Evolutionary conservation across 345 rosid species (phyloP).

Genomic region (Raphanus raphanistrum): DNA sequence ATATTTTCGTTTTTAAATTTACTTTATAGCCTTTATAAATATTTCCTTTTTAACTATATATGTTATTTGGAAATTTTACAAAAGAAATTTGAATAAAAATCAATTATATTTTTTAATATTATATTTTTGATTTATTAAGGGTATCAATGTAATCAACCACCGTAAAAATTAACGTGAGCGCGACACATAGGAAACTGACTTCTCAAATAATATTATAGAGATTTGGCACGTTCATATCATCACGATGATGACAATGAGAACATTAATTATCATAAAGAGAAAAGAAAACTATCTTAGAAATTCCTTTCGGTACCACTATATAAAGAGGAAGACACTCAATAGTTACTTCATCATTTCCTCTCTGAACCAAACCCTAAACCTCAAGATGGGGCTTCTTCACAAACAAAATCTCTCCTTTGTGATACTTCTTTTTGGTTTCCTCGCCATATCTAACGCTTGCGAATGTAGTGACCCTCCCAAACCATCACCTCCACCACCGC

Average conservation of each 20-base stretch:
- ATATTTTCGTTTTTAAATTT: too few relatives aligned
- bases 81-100: too few relatives aligned
- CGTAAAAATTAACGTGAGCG: too few relatives aligned
- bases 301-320: conserved; percentile 9
- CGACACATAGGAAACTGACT: too few relatives aligned
- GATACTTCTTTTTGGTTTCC: conserved; percentile 23
- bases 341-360: conserved; percentile 23
- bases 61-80: too few relatives aligned
- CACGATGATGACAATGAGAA: conserved; percentile 24
- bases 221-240: conserved; percentile 33
- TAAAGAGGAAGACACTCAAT: conserved; percentile 14
- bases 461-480: conserved; percentile 38
- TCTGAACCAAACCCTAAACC: conserved; percentile 16
- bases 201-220: too few relatives aligned
- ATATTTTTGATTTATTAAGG: too few relatives aligned
- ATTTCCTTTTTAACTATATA: too few relatives aligned
- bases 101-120: too few relatives aligned
- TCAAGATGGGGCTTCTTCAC: conserved; percentile 33
- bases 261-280: background rate
- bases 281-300: background rate
- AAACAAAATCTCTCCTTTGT: conserved; percentile 20
- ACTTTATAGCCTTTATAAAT: too few relatives aligned
- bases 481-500: conserved; percentile 37
- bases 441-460: conserved; percentile 30
- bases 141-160: too few relatives aligned